Conservation (phyloP, 140 eudicot genomes). For the Erigeron philadelphicus region DNA sequence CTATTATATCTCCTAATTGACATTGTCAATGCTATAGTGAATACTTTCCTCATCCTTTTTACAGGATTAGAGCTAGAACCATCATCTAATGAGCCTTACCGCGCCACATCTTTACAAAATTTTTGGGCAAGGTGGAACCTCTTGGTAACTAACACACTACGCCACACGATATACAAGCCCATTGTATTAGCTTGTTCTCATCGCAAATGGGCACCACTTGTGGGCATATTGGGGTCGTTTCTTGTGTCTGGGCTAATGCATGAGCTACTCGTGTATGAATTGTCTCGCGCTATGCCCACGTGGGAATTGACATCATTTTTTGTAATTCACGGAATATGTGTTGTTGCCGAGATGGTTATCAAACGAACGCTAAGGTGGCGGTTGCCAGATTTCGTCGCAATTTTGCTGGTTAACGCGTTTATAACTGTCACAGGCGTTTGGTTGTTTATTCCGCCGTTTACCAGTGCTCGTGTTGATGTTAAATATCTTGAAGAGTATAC, state of each 20-base stretch:
- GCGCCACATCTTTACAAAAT: slow-evolving; percentile 39
- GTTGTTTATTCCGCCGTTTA: slow-evolving; percentile 28
- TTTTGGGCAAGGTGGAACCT: slow-evolving; percentile 60
- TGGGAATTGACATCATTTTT: slow-evolving; percentile 36
- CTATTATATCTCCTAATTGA: slow-evolving; percentile 22
- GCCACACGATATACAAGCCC: slow-evolving; percentile 36
- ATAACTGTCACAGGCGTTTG: slow-evolving; percentile 8
- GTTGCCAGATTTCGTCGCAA: neutral
- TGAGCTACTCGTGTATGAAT: slow-evolving; percentile 25
- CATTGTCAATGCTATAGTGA: slow-evolving; percentile 6
- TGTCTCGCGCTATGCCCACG: slow-evolving; percentile 24
- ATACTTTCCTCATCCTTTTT: neutral
- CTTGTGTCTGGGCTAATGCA: slow-evolving; percentile 33
- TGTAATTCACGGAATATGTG: slow-evolving; percentile 29
- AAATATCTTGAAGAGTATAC: slow-evolving; percentile 18
- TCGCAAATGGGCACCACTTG: slow-evolving; percentile 24
- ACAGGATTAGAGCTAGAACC: slow-evolving; percentile 37
- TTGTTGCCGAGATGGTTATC: slow-evolving; percentile 30
- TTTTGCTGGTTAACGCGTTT: neutral
- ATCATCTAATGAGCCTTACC: slow-evolving; percentile 33
- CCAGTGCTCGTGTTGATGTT: slow-evolving; percentile 10
- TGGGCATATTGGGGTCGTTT: slow-evolving; percentile 26
- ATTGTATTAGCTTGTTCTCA: neutral
- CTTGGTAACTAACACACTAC: slow-evolving; percentile 28
- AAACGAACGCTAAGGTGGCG: slow-evolving; percentile 15